Conservation (phyloP, 257 asterid genomes). For the Nemophila menziesii region DNA sequence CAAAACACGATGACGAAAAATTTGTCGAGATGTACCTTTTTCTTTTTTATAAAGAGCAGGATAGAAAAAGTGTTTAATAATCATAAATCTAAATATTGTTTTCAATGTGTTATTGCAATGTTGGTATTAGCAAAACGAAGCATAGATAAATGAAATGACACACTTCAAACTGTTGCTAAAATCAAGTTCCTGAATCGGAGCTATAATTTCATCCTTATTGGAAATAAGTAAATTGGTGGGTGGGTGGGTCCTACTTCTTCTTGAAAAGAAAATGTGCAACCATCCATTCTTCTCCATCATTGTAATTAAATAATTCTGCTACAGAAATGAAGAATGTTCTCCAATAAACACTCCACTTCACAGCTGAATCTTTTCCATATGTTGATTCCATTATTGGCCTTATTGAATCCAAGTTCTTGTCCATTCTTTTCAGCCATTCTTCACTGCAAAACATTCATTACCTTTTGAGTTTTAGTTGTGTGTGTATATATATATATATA, state of each 20-base stretch:
- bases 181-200: neutral
- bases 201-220: too few relatives aligned
- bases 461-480: too few relatives aligned
- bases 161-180: neutral
- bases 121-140: too few relatives aligned
- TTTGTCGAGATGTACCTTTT: too few relatives aligned
- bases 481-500: slow-evolving; percentile 1
- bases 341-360: slow-evolving; percentile 91
- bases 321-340: slow-evolving; percentile 84
- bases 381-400: slow-evolving; percentile 83
- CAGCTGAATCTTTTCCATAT: slow-evolving; percentile 73
- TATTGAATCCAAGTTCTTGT: slow-evolving; percentile 29
- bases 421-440: slow-evolving; percentile 93
- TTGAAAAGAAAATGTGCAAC: slow-evolving; percentile 71
- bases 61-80: neutral
- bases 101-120: too few relatives aligned
- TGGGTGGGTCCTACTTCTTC: slow-evolving; percentile 28
- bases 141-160: too few relatives aligned
- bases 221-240: too few relatives aligned
- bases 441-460: slow-evolving; percentile 42
- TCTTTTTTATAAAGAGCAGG: neutral
- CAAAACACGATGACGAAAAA: neutral
- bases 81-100: too few relatives aligned
- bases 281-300: slow-evolving; percentile 94
- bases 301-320: slow-evolving; percentile 68